A percentile compares a stretch with the other conserved stretches of the same genome.
These are phyloP conservation scores for Orbilia javanica DNA, from an alignment of 2,329 filamentous ascomycete genomes.

Conservation along the genomic window DNA sequence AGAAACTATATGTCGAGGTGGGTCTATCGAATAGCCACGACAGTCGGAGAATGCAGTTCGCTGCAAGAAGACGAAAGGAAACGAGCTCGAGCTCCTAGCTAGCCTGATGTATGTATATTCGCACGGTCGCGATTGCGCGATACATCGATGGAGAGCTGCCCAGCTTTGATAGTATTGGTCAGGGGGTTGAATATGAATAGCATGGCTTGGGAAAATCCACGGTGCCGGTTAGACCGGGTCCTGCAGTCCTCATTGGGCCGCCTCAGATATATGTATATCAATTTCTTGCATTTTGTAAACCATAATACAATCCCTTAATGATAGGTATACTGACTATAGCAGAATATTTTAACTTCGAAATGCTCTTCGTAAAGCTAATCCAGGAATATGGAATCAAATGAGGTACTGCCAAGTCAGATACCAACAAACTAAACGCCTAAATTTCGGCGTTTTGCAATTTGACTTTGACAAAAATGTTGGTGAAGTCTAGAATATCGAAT, in stretches of 20 bases:
- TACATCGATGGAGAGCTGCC: background rate
- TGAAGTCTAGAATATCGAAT: background rate
- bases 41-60: background rate
- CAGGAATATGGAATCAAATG: background rate
- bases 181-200: background rate
- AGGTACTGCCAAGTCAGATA: conserved; percentile 21
- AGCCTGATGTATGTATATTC: background rate
- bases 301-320: conserved; percentile 5
- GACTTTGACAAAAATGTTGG: background rate
- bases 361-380: background rate
- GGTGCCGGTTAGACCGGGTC: background rate
- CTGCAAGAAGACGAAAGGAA: conserved; percentile 13
- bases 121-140: conserved; percentile 3
- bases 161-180: background rate
- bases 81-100: conserved; percentile 1
- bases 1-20: background rate
- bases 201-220: conserved; percentile 9
- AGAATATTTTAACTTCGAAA: background rate
- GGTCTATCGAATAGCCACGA: conserved; percentile 2
- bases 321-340: background rate
- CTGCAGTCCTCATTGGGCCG: background rate
- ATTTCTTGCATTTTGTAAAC: background rate
- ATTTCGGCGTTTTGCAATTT: background rate
- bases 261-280: background rate
- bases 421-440: background rate